Evolutionary conservation across 495 filamentous ascomycete species (phyloP).

Genomic region (Stereocaulon alpinum): DNA sequence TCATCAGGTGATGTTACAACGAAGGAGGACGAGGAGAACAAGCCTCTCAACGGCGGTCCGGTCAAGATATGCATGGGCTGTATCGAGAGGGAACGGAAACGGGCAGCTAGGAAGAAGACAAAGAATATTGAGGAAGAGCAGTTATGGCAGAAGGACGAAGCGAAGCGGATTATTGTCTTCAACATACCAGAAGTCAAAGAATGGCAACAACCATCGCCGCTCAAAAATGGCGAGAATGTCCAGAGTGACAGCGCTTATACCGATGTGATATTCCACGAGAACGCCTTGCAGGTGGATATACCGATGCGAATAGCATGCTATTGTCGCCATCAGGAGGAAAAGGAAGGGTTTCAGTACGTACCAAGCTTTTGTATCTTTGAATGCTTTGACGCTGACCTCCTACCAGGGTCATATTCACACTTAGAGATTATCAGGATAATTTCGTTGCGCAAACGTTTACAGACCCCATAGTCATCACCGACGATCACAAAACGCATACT

Average conservation of each 20-base stretch:
- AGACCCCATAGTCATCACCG: constrained; percentile 83
- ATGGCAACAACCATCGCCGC: constrained; percentile 51
- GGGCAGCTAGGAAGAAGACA: constrained; percentile 77
- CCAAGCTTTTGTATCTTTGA: background rate
- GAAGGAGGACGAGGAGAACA: constrained; percentile 46
- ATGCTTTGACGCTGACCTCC: constrained; percentile 14
- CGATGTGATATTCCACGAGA: constrained; percentile 37
- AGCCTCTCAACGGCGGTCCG: constrained; percentile 69
- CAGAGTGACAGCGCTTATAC: background rate
- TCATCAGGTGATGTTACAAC: constrained; percentile 26
- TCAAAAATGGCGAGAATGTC: constrained; percentile 11
- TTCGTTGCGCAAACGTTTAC: constrained; percentile 78
- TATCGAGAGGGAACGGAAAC: constrained; percentile 76
- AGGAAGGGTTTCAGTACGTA: constrained; percentile 67
- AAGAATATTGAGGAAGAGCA: constrained; percentile 79
- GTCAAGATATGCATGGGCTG: constrained; percentile 79
- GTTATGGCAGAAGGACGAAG: constrained; percentile 65
- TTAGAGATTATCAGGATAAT: constrained; percentile 66
- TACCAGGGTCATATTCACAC: constrained; percentile 72
- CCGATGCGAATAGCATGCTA: constrained; percentile 98
- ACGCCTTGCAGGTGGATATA: constrained; percentile 61
- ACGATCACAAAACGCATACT: constrained; percentile 83
- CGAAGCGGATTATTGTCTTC: constrained; percentile 78
- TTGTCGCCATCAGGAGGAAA: constrained; percentile 87
- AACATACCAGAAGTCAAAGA: constrained; percentile 87